Evolutionary conservation across 371 early-diverging fungal species (phyloP), one percentile per base, ranked within the genome.

Genomic region (Dentiscutata heterogama): DNA sequence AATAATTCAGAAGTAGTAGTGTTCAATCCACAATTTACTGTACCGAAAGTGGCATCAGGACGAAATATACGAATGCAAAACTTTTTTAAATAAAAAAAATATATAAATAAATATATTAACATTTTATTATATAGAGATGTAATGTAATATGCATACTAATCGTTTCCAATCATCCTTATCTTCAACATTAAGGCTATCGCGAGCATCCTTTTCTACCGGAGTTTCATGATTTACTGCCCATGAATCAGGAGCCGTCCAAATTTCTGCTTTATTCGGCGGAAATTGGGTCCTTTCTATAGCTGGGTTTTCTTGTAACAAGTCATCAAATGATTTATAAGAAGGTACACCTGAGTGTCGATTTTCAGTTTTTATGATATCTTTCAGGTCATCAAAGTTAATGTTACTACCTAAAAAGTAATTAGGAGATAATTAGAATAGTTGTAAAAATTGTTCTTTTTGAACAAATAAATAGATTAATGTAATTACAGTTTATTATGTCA

Each of bases 21-120:
- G 29, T 89, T 87, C 31, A 94, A 85, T 7, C 90, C 89, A 54
- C 93, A 91, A 74, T 89, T 91, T 63, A 96, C 89, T 0, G 95
- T 95, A 50, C 92, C 93, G 84, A 94, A 96, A 0, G 96, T 95
- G 50, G 91, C 89, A 82, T 95, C 95, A 2, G 89, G 90, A 42
- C 91, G 87, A 82, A 92, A 93, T 29, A 92, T 89, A 35, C 93
- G 91, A 65, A 93, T 91, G 79, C 88, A 88, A 74, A 86, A 90
- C 89, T 89, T 81, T 46, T 46, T 1, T 10, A 27, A 29, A 54
- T 20, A 56, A 73, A 22, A 50, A 14, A 67, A 14, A 51, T 58
- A 20, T 63, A 67, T 1, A 67, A 18, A 27, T 67, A 1, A 67
- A 67, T 29, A 11, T 35, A 16, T 31, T 51, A 51, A 51, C 51